Percentiles rank a stretch among this genome's conserved stretches.
These are phyloP conservation scores for Candida koratica DNA, from an alignment of 805 yeast genomes.

Conservation along the genomic window DNA sequence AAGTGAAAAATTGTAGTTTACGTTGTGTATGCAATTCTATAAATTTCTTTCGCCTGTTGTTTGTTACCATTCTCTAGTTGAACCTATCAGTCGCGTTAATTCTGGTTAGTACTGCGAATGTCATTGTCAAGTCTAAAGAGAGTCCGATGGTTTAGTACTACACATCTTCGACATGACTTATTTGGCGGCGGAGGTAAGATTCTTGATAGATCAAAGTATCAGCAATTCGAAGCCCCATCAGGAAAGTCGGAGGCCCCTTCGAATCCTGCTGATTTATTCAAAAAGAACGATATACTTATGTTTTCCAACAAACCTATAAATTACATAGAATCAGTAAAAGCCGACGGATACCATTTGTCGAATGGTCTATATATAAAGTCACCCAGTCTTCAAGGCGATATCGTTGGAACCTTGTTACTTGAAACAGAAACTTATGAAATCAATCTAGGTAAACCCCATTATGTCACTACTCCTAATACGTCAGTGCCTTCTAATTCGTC, in stretches of 20 bases:
- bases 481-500: neutral
- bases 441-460: slow-evolving; percentile 31
- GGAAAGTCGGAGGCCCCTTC: slow-evolving; percentile 37
- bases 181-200: slow-evolving; percentile 33
- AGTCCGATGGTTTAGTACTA: neutral
- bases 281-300: slow-evolving; percentile 41
- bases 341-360: slow-evolving; percentile 57
- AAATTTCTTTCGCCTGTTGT: too few relatives aligned
- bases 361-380: slow-evolving; percentile 48
- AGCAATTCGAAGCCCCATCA: slow-evolving; percentile 25
- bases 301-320: slow-evolving; percentile 40
- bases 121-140: too few relatives aligned
- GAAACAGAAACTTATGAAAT: slow-evolving; percentile 62
- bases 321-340: slow-evolving; percentile 42
- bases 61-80: too few relatives aligned
- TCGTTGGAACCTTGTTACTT: slow-evolving; percentile 47
- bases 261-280: slow-evolving; percentile 42
- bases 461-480: slow-evolving; percentile 4
- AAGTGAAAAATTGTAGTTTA: slow-evolving; percentile 18
- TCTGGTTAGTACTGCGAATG: too few relatives aligned
- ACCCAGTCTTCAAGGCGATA: slow-evolving; percentile 33
- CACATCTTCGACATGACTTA: slow-evolving; percentile 14
- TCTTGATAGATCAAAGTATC: slow-evolving; percentile 1
- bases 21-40: too few relatives aligned
- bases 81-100: too few relatives aligned